Conservation (phyloP, 345 rosid genomes). For the Boechera retrofracta region DNA sequence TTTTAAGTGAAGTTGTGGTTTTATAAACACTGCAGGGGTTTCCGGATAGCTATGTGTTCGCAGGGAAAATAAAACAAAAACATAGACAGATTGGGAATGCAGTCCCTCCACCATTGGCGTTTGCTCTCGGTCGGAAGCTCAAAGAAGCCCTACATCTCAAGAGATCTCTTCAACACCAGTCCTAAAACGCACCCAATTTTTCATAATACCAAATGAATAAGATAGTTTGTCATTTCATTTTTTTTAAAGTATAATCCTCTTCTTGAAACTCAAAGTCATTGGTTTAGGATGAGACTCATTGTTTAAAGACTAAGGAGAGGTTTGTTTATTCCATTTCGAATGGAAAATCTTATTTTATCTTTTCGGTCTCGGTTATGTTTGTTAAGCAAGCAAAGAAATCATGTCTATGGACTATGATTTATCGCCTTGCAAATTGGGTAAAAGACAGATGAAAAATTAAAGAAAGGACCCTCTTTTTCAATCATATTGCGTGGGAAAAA, state of each 20-base stretch:
- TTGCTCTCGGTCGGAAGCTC: slow-evolving; percentile 74
- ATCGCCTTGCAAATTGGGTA: no score
- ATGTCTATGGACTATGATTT: no score
- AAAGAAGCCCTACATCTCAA: slow-evolving; percentile 65
- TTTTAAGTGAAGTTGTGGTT: not conserved
- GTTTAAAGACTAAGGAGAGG: no score
- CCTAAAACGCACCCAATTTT: not conserved
- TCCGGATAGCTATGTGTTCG: slow-evolving; percentile 67
- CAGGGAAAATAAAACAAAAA: slow-evolving; percentile 62
- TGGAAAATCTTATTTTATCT: no score
- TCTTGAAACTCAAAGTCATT: no score
- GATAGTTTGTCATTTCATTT: not conserved
- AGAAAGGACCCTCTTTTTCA: no score
- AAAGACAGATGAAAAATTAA: no score
- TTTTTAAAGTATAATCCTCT: not conserved
- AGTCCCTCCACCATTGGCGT: slow-evolving; percentile 87
- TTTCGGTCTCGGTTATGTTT: no score
- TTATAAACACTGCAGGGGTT: slow-evolving; percentile 62
- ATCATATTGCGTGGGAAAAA: no score
- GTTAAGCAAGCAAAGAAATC: no score
- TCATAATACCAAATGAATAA: not conserved
- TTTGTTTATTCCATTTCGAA: no score
- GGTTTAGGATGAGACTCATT: no score
- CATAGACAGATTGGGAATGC: slow-evolving; percentile 94
- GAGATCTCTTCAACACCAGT: slow-evolving; percentile 22